Percentiles rank a stretch among this genome's conserved stretches.
phyloP scores from a whole-genome alignment of 345 rosid species.

The Hypericum perforatum region DNA sequence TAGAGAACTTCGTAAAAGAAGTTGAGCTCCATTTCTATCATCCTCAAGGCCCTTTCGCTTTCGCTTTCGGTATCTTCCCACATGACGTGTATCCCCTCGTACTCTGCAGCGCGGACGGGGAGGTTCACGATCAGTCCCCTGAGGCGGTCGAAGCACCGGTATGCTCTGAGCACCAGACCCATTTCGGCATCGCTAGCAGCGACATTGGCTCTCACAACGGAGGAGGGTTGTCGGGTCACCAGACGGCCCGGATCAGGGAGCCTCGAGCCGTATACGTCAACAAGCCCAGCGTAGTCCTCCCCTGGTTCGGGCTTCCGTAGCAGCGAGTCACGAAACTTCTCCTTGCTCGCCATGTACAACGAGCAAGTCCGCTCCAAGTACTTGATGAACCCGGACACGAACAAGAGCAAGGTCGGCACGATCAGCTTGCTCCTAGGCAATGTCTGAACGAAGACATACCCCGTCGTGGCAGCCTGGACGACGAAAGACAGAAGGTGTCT shows the following conservation, averaged over 20 bases:
- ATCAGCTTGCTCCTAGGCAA: not conserved
- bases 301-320: constrained; percentile 1
- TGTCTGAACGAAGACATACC: not conserved
- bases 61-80: not conserved
- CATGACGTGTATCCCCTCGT: constrained; percentile 10
- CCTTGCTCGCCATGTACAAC: constrained; percentile 12
- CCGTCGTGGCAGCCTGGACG: not conserved
- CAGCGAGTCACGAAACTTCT: constrained; percentile 6
- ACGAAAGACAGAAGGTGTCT: constrained; percentile 12
- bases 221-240: too few relatives aligned
- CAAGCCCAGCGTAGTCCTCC: not conserved
- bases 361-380: constrained; percentile 16
- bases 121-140: constrained; percentile 29
- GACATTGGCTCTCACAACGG: too few relatives aligned
- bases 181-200: too few relatives aligned
- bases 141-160: not conserved
- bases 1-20: constrained; percentile 30
- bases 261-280: constrained; percentile 4
- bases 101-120: constrained; percentile 13
- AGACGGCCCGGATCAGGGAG: too few relatives aligned
- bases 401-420: constrained; percentile 2
- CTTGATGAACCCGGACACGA: constrained; percentile 11
- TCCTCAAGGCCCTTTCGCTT: constrained; percentile 11
- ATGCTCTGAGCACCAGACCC: too few relatives aligned
- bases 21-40: constrained; percentile 24